Conservation (phyloP, 495 filamentous ascomycete species). For the Xylona heveae region DNA sequence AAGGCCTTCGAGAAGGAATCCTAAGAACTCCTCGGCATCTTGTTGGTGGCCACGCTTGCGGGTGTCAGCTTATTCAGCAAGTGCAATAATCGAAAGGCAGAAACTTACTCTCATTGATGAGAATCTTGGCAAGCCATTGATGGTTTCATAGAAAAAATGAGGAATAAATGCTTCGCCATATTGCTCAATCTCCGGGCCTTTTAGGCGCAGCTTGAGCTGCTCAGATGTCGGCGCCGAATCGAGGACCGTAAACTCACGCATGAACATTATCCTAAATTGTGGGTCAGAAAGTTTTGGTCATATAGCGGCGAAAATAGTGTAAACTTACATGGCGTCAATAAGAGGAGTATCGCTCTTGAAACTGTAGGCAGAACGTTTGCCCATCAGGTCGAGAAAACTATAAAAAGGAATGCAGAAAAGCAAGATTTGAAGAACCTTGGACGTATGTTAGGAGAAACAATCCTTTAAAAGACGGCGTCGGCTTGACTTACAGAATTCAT, state of each 20-base stretch:
- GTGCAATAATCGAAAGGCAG: constrained; percentile 1
- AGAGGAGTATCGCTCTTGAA: constrained; percentile 90
- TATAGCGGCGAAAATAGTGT: neutral
- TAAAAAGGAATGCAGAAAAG: constrained; percentile 89
- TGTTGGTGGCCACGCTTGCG: constrained; percentile 77
- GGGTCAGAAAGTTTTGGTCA: neutral
- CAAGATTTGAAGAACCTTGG: constrained; percentile 75
- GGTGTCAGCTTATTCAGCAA: constrained; percentile 12
- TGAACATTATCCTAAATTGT: constrained; percentile 64
- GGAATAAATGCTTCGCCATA: constrained; percentile 85
- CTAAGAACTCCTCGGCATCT: constrained; percentile 94
- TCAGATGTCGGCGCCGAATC: constrained; percentile 57
- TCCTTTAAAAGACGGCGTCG: constrained; percentile 1
- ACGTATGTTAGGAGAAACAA: neutral
- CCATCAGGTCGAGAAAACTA: constrained; percentile 72
- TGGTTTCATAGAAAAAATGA: constrained; percentile 88
- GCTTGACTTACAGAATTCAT: constrained; percentile 89
- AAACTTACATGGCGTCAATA: constrained; percentile 73
- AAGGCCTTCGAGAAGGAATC: constrained; percentile 77
- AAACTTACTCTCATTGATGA: constrained; percentile 63
- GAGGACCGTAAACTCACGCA: constrained; percentile 77
- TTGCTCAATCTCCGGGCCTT: constrained; percentile 65
- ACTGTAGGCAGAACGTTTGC: constrained; percentile 62
- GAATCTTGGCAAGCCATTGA: constrained; percentile 68
- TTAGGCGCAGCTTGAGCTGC: constrained; percentile 48